Conservation (phyloP, 2,329 filamentous ascomycete species). For the Pezicula radicicola region DNA sequence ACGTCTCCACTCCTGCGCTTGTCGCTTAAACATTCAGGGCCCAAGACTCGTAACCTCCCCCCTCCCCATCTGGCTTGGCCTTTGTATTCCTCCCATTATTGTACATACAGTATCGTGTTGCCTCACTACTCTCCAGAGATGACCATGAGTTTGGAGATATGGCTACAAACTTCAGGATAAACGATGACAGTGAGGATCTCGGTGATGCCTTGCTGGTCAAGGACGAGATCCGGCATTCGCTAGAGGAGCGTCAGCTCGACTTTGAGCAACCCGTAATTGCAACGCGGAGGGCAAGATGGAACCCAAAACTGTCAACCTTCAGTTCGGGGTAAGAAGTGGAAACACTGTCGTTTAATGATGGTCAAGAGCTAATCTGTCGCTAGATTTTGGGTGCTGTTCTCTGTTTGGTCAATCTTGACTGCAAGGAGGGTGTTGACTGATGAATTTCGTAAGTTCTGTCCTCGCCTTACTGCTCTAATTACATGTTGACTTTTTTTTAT, state of each 20-base stretch:
- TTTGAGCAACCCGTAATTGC: background rate
- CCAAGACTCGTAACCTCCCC: too few relatives aligned
- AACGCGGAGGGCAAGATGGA: background rate
- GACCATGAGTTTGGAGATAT: background rate
- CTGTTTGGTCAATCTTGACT: conserved; percentile 14
- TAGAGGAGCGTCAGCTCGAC: background rate
- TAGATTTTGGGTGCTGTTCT: conserved; percentile 15
- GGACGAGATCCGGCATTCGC: background rate
- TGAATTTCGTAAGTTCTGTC: conserved; percentile 21
- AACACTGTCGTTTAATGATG: too few relatives aligned
- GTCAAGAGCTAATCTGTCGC: background rate
- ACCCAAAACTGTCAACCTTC: background rate
- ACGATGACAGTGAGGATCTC: background rate
- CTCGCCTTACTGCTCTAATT: background rate
- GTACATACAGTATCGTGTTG: too few relatives aligned
- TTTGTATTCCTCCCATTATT: too few relatives aligned
- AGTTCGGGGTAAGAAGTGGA: background rate
- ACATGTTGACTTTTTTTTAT: background rate
- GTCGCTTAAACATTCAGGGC: too few relatives aligned
- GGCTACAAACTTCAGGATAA: background rate
- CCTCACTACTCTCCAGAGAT: too few relatives aligned
- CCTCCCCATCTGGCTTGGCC: too few relatives aligned
- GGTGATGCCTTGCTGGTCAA: background rate
- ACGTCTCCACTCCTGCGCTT: too few relatives aligned
- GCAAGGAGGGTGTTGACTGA: conserved; percentile 20